Conservation (phyloP, 1,284 basidiomycete genomes). For the Neonothopanus nambi region DNA sequence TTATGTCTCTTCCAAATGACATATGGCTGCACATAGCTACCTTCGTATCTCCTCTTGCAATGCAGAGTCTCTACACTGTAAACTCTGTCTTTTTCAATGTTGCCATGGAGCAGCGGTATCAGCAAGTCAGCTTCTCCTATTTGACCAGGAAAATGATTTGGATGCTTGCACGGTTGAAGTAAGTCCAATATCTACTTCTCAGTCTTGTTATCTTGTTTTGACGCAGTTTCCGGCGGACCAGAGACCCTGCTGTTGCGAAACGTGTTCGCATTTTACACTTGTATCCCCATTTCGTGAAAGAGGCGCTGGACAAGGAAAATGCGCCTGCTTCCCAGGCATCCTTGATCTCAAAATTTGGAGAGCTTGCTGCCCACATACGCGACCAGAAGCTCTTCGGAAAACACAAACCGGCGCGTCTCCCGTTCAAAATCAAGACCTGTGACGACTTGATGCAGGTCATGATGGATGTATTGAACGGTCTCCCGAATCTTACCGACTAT, state of each 20-base stretch:
- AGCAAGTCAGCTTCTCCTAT: conserved; percentile 18
- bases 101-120: conserved; percentile 26
- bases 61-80: conserved; percentile 24
- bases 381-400: conserved; percentile 31
- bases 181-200: neutral
- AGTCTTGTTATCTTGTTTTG: neutral
- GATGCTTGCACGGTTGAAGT: conserved; percentile 11
- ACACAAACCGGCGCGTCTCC: conserved; percentile 28
- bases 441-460: conserved; percentile 38
- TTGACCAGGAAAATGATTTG: conserved; percentile 11
- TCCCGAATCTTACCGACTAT: conserved; percentile 11
- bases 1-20: conserved; percentile 25
- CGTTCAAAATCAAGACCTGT: conserved; percentile 30
- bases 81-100: conserved; percentile 27
- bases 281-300: conserved; percentile 12
- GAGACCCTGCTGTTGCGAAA: conserved; percentile 6
- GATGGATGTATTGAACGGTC: conserved; percentile 28
- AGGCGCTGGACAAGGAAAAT: conserved; percentile 6
- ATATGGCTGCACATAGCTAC: conserved; percentile 28
- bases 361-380: conserved; percentile 16
- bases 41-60: conserved; percentile 20
- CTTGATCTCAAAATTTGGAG: neutral
- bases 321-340: conserved; percentile 14
- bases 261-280: conserved; percentile 11
- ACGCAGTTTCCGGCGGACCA: neutral